Evolutionary conservation across 371 early-diverging fungal genomes (phyloP), one percentile per base, ranked within the genome.

Genomic region (Mucor sp.): DNA sequence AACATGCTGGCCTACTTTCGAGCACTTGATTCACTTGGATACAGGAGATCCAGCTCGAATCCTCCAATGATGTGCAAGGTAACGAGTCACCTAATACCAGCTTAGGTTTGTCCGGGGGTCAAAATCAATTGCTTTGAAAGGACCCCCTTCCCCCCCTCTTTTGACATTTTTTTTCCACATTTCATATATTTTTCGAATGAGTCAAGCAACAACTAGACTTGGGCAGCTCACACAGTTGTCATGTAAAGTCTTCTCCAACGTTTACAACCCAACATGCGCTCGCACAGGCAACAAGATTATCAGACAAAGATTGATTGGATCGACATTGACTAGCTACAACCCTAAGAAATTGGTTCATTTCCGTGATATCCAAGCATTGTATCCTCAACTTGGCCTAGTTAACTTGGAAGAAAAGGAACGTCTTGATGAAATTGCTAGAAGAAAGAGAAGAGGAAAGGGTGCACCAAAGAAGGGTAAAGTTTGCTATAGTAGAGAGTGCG

Each of bases 401-500:
- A 83, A 93, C 67, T 74, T 79, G 41, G 87, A 81, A 1, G 93
- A 92, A 67, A 87, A 89, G 65, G 84, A 80, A 55, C 88, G 93
- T 50, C 74, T 91, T 43, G 90, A 91, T 43, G 89, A 86, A 64
- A 81, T 90, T 67, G 87, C 89, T 4, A 81, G 83, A 77, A 80
- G 86, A 75, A 91, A 85, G 81, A 84, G 87, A 68, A 85, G 93
- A 60, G 93, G 93, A 67, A 93, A 93, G 85, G 93, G 93, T 30
- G 88, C 93, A 30, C 93, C 93, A 37, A 90, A 90, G 89, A 93
- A 93, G 76, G 92, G 92, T 83, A 86, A 76, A 6, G 4, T 23
- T 50, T 50, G 12, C 11, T 50, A 23, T 11, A 6, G 30, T 4
- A 25, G 0, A 37, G 17, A 15, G 27, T 43, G 3, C 58, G 23